Base-by-base conservation (phyloP, 2,329 filamentous ascomycete genomes). In the Nothopassalora personata region DNA sequence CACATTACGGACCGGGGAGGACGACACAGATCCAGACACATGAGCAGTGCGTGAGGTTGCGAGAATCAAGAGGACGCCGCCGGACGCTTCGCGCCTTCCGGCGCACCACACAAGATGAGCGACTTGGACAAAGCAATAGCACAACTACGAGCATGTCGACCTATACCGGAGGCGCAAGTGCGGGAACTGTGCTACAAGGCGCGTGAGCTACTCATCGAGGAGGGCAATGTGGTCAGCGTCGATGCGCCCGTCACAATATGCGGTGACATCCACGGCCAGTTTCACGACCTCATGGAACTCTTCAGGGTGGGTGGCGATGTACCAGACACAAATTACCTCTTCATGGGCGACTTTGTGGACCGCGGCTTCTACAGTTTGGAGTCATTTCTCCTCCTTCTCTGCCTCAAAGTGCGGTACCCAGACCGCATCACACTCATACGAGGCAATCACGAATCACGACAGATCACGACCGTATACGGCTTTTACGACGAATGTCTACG, bases 231-330 rank as follows among this genome's bases (percentile, higher is more conserved):
- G 53, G 93, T 97, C 64, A 91, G 89, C 18, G 93, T 99, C 62
- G 89, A 93, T 72, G 93, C 93, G 62, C 93, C 93, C 23, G 93
- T 97, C 60, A 97, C 93, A 74, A 96, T 96, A 83, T 97, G 93
- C 72, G 93, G 93, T 69, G 93, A 97, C 72, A 97, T 97, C 59
- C 93, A 97, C 72, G 94, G 94, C 61, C 94, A 99, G 76, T 99
- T 99, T 78, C 97, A 93, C 76, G 94, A 99, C 75, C 85, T 99
- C 77, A 94, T 99, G 67, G 94, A 99, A 81, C 97, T 99, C 67
- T 99, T 99, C 78, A 91, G 91, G 76, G 97, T 99, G 69, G 94
- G 94, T 61, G 94, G 94, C 59, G 96, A 89, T 76, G 97, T 93
- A 76, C 94, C 94, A 19, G 91, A 99, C 75, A 99, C 94, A 51